Evolutionary conservation across 768 basidiomycete species (phyloP).

Genomic region (Pleurotus pulmonarius): DNA sequence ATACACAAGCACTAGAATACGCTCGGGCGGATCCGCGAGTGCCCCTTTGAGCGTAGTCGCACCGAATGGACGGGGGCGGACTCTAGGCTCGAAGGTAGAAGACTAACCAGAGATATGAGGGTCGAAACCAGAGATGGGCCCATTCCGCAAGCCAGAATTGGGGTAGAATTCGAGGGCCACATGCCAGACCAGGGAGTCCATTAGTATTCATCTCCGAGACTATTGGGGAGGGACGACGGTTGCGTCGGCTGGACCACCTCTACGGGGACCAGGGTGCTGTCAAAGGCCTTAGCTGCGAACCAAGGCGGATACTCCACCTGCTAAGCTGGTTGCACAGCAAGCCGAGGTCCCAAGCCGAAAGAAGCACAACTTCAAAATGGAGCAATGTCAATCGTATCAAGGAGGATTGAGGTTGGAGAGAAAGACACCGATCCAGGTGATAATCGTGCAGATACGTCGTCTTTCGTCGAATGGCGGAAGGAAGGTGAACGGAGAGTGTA

Average conservation of each 20-base stretch:
- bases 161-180: neutral
- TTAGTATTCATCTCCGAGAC: conserved; percentile 2
- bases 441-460: neutral
- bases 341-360: neutral
- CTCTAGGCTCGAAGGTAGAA: neutral
- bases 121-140: too few relatives aligned
- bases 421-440: conserved; percentile 7
- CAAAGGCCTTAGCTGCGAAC: conserved; percentile 1
- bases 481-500: neutral
- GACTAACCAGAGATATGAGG: too few relatives aligned
- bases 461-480: neutral
- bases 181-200: neutral
- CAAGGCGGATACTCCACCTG: neutral
- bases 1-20: neutral
- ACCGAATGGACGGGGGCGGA: neutral
- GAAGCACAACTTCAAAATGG: neutral
- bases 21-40: neutral
- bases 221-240: conserved; percentile 5
- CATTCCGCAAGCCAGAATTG: too few relatives aligned
- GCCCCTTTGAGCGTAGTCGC: neutral
- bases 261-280: neutral
- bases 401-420: conserved; percentile 1
- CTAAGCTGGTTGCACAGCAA: neutral
- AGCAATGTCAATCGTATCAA: conserved; percentile 8
- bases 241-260: neutral